Evolutionary conservation across 345 rosid genomes (phyloP).

Genomic region (Cochlearia excelsa): DNA sequence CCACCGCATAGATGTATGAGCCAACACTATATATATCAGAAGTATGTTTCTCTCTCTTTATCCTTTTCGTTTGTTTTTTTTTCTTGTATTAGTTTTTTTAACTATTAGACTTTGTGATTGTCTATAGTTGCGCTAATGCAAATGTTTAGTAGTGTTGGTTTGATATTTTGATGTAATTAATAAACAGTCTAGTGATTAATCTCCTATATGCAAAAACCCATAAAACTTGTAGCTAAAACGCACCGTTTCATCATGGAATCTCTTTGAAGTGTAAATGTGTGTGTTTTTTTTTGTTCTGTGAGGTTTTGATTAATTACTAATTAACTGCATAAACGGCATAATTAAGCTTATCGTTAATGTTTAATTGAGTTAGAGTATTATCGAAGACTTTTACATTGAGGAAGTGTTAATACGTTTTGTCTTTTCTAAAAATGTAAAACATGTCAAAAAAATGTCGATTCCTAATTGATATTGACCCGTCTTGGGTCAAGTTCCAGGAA

Average conservation of each 20-base stretch:
- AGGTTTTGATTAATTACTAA: too few species aligned
- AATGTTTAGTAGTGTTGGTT: constrained; percentile 27
- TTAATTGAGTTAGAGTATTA: too few species aligned
- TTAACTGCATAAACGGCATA: too few species aligned
- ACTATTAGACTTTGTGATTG: not conserved
- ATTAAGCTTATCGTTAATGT: too few species aligned
- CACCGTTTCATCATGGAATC: constrained; percentile 7
- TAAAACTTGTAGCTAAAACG: constrained; percentile 19
- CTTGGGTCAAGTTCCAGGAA: too few species aligned
- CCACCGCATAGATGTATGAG: not conserved
- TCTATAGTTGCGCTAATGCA: constrained; percentile 17
- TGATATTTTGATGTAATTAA: constrained; percentile 18
- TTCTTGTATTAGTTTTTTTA: not conserved
- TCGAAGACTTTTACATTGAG: too few species aligned
- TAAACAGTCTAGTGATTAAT: not conserved
- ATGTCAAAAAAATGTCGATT: too few species aligned
- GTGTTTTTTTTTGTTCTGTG: too few species aligned
- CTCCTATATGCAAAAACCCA: not conserved
- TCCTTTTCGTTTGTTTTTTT: not conserved
- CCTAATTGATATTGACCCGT: too few species aligned
- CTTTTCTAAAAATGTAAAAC: too few species aligned
- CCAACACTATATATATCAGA: not conserved
- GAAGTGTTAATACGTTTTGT: too few species aligned
- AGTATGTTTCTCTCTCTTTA: constrained; percentile 14
- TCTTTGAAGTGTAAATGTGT: not conserved